phyloP scores from a whole-genome alignment of 768 basidiomycete genomes.

The Kwoniella mangroviensis region DNA sequence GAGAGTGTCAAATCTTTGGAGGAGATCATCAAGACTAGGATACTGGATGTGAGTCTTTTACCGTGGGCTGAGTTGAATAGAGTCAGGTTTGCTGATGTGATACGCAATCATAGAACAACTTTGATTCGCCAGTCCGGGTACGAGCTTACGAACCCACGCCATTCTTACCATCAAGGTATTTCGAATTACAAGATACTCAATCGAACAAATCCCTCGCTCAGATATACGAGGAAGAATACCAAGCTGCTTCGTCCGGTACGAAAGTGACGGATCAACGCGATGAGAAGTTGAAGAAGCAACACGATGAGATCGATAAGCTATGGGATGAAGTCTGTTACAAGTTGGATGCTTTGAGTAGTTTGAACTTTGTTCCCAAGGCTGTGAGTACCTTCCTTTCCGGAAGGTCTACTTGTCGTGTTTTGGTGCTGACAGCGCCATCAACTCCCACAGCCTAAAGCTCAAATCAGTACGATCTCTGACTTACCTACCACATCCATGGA shows the following conservation, averaged over 20 bases:
- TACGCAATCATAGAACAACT: slow-evolving; percentile 61
- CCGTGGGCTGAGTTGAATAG: neutral
- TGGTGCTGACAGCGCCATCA: neutral
- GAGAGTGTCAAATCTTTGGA: slow-evolving; percentile 80
- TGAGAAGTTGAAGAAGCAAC: slow-evolving; percentile 83
- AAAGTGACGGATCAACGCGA: slow-evolving; percentile 75
- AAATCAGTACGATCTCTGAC: slow-evolving; percentile 82
- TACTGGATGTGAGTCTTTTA: slow-evolving; percentile 67
- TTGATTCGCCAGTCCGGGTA: slow-evolving; percentile 89
- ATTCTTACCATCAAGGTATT: slow-evolving; percentile 84
- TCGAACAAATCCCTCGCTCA: slow-evolving; percentile 88
- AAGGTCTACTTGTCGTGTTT: neutral
- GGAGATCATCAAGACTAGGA: slow-evolving; percentile 86
- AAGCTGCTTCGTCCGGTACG: slow-evolving; percentile 68
- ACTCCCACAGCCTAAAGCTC: slow-evolving; percentile 74
- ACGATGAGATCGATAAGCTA: slow-evolving; percentile 76
- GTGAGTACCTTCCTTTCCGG: slow-evolving; percentile 61
- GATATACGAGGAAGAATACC: slow-evolving; percentile 92
- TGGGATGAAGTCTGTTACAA: slow-evolving; percentile 88
- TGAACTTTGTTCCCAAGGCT: slow-evolving; percentile 92
- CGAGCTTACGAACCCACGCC: slow-evolving; percentile 78
- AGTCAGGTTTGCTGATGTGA: neutral
- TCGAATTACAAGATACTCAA: slow-evolving; percentile 87
- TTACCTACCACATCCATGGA: slow-evolving; percentile 80
- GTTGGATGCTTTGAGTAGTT: slow-evolving; percentile 90